Conservation (phyloP, 768 basidiomycete species). For the Omphalotus guepiniiformis region DNA sequence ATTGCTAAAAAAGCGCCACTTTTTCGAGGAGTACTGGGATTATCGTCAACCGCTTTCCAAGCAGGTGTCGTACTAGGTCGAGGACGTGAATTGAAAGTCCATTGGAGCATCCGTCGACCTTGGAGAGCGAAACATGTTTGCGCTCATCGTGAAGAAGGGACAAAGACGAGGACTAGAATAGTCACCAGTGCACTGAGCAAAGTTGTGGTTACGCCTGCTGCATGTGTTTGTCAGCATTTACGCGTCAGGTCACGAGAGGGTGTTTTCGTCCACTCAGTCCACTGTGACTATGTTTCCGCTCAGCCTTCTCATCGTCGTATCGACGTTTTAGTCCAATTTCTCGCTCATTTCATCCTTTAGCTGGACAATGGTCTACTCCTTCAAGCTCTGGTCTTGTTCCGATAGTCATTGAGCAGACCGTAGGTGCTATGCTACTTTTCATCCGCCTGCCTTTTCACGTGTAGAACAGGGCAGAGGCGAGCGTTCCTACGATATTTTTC, state of each 20-base stretch:
- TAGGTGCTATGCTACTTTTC: not conserved
- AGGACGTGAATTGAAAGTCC: constrained; percentile 85
- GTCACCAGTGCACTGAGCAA: no score
- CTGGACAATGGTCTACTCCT: constrained; percentile 40
- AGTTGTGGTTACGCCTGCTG: no score
- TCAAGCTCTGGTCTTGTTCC: constrained; percentile 18
- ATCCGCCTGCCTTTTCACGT: constrained; percentile 12
- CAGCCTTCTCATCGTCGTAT: constrained; percentile 20
- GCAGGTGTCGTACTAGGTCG: constrained; percentile 37
- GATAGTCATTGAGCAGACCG: constrained; percentile 10
- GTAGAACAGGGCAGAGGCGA: constrained; percentile 72
- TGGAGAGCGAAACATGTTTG: constrained; percentile 18
- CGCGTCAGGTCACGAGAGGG: constrained; percentile 20
- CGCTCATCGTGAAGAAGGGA: constrained; percentile 6
- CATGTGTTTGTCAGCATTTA: no score
- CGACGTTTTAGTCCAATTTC: constrained; percentile 14
- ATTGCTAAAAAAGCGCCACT: constrained; percentile 36
- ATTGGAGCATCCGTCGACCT: constrained; percentile 81
- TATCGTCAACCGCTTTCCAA: constrained; percentile 25
- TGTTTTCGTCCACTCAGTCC: not conserved
- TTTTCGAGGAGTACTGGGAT: constrained; percentile 59
- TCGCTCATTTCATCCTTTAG: constrained; percentile 53
- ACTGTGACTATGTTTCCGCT: constrained; percentile 23
- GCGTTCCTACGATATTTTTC: constrained; percentile 97
- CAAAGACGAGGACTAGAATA: no score